Conservation (phyloP, 2,329 filamentous ascomycete genomes). For the Verticillium nubilum region DNA sequence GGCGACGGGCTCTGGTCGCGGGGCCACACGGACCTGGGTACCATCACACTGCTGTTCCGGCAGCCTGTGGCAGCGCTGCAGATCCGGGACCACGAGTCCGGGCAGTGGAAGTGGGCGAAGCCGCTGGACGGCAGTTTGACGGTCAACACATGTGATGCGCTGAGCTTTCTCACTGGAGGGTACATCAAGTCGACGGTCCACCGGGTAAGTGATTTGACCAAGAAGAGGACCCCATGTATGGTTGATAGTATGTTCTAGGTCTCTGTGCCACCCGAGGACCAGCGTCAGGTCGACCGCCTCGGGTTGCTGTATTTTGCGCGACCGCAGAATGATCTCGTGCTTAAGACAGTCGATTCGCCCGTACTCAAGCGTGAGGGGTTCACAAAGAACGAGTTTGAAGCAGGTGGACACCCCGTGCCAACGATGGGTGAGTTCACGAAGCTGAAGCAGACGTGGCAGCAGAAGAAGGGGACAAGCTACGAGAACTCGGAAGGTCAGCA, state of each 20-base stretch:
- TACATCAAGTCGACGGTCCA: conserved; percentile 36
- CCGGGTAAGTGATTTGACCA: conserved; percentile 15
- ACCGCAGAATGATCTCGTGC: conserved; percentile 28
- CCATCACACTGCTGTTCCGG: conserved; percentile 49
- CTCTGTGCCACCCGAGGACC: conserved; percentile 29
- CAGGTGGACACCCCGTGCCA: conserved; percentile 19
- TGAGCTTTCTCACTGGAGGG: conserved; percentile 42
- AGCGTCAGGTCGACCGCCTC: conserved; percentile 36
- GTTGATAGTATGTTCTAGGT: conserved; percentile 14
- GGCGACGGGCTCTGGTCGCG: conserved; percentile 33
- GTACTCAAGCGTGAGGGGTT: conserved; percentile 24
- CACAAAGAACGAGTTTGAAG: conserved; percentile 29
- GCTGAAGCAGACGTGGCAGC: conserved; percentile 29
- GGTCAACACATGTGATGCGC: conserved; percentile 42
- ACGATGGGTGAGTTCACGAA: conserved; percentile 30
- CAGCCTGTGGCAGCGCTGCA: conserved; percentile 53
- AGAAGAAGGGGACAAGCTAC: conserved; percentile 18
- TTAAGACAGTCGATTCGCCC: conserved; percentile 29
- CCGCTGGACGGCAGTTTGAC: conserved; percentile 43
- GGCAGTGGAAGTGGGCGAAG: conserved; percentile 43
- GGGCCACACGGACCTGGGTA: conserved; percentile 52
- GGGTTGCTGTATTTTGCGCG: conserved; percentile 46
- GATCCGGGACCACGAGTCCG: conserved; percentile 38
- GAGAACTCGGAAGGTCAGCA: conserved; percentile 19
- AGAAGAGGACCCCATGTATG: no score